Base-by-base conservation (phyloP, 2,329 filamentous ascomycete species). In the Aspergillus hortae region DNA sequence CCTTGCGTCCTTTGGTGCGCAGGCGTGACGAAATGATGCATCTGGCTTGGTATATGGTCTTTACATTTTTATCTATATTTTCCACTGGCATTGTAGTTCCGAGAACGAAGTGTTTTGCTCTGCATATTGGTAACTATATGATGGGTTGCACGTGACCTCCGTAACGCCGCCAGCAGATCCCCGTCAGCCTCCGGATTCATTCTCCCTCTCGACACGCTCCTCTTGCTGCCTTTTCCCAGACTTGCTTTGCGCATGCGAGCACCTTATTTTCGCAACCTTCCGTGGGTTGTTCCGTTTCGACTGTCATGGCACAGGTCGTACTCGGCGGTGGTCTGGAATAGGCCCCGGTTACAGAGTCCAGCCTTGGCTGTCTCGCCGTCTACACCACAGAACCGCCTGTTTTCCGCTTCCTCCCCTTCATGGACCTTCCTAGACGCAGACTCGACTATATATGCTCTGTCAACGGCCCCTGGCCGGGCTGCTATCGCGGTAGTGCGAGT, bases 401-500 rank as follows among this genome's bases (percentile, higher is more conserved):
- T 70, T 47, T 67, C 63, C 10, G 58, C 49, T 3, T 59, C 60
- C 4, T 14, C 25, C 2, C 48, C 47, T 2, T 11, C n/a, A 21
- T 41, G 19, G 2, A 64, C 61, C 15, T 58, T 61, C 47, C 45
- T 64, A 30, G 62, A 67, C 48, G 57, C 56, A 1, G 67, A 72
- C 11, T 67, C 70, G 3, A 97, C 92, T 1, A 95, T 99, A 48
- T 97, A 95, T 70, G 94, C 94, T 0, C 76, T 97, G 1, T 96
- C 92, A 0, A 95, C 92, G 0, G 90, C 90, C 0, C 78, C 87
- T 10, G 94, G 92, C 1, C 85, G 85, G 66, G 91, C 90, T 41
- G 94, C 91, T 1, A 96, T 99, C 67, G 92, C 92, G 1, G 86
- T 97, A 33, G 85, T 97, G 48, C 84, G 94, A 12, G 79, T 96